phyloP scores from a whole-genome alignment of 179 eudicot genomes.

The Beta macrorhiza region DNA sequence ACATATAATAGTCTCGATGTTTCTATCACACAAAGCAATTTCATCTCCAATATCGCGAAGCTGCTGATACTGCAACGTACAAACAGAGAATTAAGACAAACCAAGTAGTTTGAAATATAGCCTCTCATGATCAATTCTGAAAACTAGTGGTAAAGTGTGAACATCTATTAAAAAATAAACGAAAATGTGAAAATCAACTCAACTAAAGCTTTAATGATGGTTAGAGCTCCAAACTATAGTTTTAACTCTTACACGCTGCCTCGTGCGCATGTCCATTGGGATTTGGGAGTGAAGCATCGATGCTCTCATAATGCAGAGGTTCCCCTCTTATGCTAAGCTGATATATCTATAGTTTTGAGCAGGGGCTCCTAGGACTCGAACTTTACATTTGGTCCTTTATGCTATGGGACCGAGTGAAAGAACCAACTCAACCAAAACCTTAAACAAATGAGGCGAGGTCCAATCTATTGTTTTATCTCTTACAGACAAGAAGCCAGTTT shows the following conservation, averaged over 20 bases:
- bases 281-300: not conserved
- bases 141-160: not conserved
- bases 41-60: constrained; percentile 45
- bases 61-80: constrained; percentile 44
- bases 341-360: not conserved
- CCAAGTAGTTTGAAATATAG: constrained; percentile 8
- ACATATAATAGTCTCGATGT: constrained; percentile 43
- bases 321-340: not conserved
- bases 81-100: constrained; percentile 22
- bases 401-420: not conserved
- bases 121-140: not conserved
- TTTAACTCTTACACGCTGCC: not conserved
- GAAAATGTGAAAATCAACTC: not conserved
- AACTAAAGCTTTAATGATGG: not conserved
- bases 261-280: not conserved
- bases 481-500: not conserved
- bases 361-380: not conserved
- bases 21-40: constrained; percentile 49
- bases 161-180: not conserved
- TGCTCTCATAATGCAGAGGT: not conserved
- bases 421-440: not conserved
- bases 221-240: not conserved
- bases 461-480: not conserved
- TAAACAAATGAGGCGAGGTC: not conserved
- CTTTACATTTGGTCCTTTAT: not conserved